Base-by-base conservation (phyloP, 2,329 filamentous ascomycete species). In the Beauveria sp. region DNA sequence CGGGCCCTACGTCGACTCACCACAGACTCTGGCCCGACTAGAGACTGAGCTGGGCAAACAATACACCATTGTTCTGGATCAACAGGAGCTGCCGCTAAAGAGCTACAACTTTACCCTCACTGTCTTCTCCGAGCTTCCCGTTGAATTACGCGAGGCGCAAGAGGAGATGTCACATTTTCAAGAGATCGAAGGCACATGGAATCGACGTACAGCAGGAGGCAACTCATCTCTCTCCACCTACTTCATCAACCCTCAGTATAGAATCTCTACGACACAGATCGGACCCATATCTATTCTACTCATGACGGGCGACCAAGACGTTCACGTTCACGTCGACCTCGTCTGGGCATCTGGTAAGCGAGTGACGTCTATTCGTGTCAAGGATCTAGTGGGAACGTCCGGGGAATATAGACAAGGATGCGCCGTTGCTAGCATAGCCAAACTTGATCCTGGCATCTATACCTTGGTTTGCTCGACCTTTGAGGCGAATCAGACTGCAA, bases 401-500 rank as follows among this genome's bases (percentile, higher is more conserved):
- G 90, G 90, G n/a, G 91, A 96, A 67, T 97, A 99, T 74, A 87
- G 90, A 54, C 86, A 88, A 31, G 89, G 89, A 31, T 90, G 89
- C 70, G 89, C 90, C 4, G 79, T 92, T 38, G 87, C 88, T 3
- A 84, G 90, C 64, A 76, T 83, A 66, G 73, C 69, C 69, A 65
- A 77, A 22, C 76, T 96, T 20, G 85, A 87, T 45, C 77, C 84
- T 1, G 93, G 93, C 0, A 80, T 80, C 0, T 99, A 98, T 73
- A 97, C 91, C 0, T 81, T 96, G 61, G 88, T 97, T 7, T 93
- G 89, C 71, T 96, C 91, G 2, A 96, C 93, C 0, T 98, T 96
- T 72, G 91, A 96, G 65, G 82, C 88, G 0, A 88, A 88, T 9
- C 90, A 96, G 69, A 78, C 85, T 1, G 90, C 89, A 3, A 80